Evolutionary conservation across 2,329 filamentous ascomycete species (phyloP), one percentile per base, ranked within the genome.

Genomic region (Pseudohalonectria lignicola): DNA sequence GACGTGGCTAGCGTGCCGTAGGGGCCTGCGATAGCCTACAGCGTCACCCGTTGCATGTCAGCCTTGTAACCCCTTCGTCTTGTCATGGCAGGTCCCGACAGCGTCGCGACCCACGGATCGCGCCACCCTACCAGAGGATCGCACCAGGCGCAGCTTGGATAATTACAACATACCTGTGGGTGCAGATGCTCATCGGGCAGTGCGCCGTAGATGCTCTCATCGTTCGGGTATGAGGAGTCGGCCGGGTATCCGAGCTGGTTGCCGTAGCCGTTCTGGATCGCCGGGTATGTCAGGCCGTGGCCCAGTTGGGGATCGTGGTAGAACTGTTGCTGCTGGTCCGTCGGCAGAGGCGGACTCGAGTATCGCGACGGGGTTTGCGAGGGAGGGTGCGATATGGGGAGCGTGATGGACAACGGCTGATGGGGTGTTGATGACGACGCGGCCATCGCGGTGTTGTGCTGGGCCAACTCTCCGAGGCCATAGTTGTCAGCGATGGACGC

Each of bases 1-100:
- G 71, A 74, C 37, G 63, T 67, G 20, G 67, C 67, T 0, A 69
- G 69, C 6, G 69, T 74, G 49, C 56, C 64, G 49, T 71, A 71
- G 26, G 60, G 57, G 44, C 64, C n/a, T n/a, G n/a, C n/a, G 56
- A 34, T n/a, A n/a, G n/a, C n/a, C n/a, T n/a, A n/a, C n/a, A n/a
- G n/a, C n/a, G n/a, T n/a, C n/a, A n/a, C n/a, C n/a, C n/a, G n/a
- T n/a, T n/a, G n/a, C n/a, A n/a, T n/a, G n/a, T n/a, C n/a, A n/a
- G n/a, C n/a, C n/a, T n/a, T n/a, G n/a, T n/a, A n/a, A n/a, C n/a
- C n/a, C n/a, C n/a, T n/a, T n/a, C n/a, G n/a, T n/a, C n/a, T n/a
- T n/a, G n/a, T n/a, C n/a, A n/a, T n/a, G n/a, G n/a, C n/a, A n/a
- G n/a, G n/a, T n/a, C n/a, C n/a, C n/a, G n/a, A n/a, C n/a, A n/a